Evolutionary conservation across 2,329 filamentous ascomycete species (phyloP).

Genomic region (Bipolaris zeicola): DNA sequence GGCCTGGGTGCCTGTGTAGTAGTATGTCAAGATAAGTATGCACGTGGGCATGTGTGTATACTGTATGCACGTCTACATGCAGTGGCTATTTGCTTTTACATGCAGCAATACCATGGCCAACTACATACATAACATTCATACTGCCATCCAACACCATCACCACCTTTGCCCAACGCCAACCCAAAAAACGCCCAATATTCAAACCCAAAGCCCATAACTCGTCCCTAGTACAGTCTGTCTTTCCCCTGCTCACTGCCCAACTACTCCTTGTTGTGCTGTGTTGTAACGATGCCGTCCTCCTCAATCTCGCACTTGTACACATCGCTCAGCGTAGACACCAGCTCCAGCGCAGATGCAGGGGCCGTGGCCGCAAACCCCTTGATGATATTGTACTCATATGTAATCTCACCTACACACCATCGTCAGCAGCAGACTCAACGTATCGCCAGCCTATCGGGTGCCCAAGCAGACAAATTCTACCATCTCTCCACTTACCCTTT

Average conservation of each 20-base stretch:
- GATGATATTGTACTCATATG: slow-evolving; percentile 70
- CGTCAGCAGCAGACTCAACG: too few relatives aligned
- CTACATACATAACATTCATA: too few relatives aligned
- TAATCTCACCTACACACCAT: slow-evolving; percentile 54
- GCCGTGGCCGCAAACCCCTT: slow-evolving; percentile 81
- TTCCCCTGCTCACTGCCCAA: not conserved
- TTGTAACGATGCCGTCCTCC: slow-evolving; percentile 72
- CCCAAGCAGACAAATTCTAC: too few relatives aligned
- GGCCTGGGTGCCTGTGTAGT: not conserved
- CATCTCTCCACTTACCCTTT: slow-evolving; percentile 59
- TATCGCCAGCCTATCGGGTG: too few relatives aligned
- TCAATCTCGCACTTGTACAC: slow-evolving; percentile 72
- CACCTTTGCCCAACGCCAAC: not conserved
- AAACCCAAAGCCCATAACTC: not conserved
- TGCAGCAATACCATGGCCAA: too few relatives aligned
- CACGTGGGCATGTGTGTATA: too few relatives aligned
- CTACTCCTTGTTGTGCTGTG: slow-evolving; percentile 26
- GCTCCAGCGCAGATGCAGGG: slow-evolving; percentile 70
- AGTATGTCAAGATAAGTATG: too few relatives aligned
- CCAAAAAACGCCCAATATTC: not conserved
- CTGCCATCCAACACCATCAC: not conserved
- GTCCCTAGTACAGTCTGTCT: not conserved
- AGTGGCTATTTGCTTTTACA: too few relatives aligned
- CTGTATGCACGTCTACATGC: too few relatives aligned
- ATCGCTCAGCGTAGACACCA: slow-evolving; percentile 66